Evolutionary conservation across 805 yeast species (phyloP).

Genomic region (Saturnispora serradocipensis): DNA sequence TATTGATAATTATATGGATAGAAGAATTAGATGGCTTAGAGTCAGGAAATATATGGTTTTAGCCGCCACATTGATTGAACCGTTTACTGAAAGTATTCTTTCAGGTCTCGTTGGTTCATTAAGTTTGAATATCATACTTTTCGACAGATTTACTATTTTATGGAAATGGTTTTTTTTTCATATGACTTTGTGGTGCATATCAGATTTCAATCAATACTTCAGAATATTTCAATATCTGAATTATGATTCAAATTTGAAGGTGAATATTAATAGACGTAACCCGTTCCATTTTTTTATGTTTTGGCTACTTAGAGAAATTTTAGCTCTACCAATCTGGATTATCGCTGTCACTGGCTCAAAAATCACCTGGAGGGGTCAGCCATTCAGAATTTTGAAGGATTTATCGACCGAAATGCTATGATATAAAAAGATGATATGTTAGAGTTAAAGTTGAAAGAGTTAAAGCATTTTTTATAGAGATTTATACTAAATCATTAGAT

Average conservation of each 20-base stretch:
- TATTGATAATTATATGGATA: slow-evolving; percentile 45
- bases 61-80: slow-evolving; percentile 77
- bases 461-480: not conserved
- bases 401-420: slow-evolving; percentile 50
- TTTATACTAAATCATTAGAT: no score
- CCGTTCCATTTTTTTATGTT: slow-evolving; percentile 25
- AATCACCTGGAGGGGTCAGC: slow-evolving; percentile 72
- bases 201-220: slow-evolving; percentile 55
- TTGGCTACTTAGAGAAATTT: slow-evolving; percentile 62
- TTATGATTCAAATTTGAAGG: not conserved
- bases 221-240: slow-evolving; percentile 28
- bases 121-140: slow-evolving; percentile 41
- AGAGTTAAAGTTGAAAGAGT: not conserved
- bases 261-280: not conserved
- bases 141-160: slow-evolving; percentile 14
- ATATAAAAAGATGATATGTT: not conserved
- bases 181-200: slow-evolving; percentile 49
- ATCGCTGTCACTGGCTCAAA: slow-evolving; percentile 69
- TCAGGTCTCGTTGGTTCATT: slow-evolving; percentile 60
- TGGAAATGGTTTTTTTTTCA: slow-evolving; percentile 39
- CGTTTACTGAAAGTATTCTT: slow-evolving; percentile 70
- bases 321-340: slow-evolving; percentile 82
- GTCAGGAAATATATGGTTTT: slow-evolving; percentile 83
- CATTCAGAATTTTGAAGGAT: slow-evolving; percentile 64
- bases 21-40: slow-evolving; percentile 79